phyloP scores from a whole-genome alignment of 495 filamentous ascomycete genomes.

The Pyrenula aspistea region DNA sequence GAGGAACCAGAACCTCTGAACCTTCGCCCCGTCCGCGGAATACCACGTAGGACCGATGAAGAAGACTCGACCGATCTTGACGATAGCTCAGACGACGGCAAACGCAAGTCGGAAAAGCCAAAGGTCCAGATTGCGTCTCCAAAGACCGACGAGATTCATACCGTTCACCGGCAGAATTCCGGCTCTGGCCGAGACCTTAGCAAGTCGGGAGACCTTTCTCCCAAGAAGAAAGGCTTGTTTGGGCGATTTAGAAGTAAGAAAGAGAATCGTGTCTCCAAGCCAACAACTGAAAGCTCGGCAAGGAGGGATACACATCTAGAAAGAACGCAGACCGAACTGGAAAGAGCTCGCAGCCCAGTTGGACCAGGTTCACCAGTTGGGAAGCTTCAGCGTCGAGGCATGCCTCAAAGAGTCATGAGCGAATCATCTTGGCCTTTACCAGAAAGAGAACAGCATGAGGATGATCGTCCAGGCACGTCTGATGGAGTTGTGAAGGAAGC shows the following conservation, averaged over 20 bases:
- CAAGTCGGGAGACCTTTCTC: slow-evolving; percentile 22
- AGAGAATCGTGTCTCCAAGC: slow-evolving; percentile 19
- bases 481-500: slow-evolving; percentile 8
- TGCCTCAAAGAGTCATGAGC: slow-evolving; percentile 16
- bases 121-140: slow-evolving; percentile 4
- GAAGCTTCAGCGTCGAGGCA: slow-evolving; percentile 6
- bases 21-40: slow-evolving; percentile 51
- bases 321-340: slow-evolving; percentile 19
- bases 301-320: slow-evolving; percentile 24
- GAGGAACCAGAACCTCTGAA: slow-evolving; percentile 30
- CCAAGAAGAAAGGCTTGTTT: slow-evolving; percentile 26
- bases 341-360: slow-evolving; percentile 7
- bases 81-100: slow-evolving; percentile 42
- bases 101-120: slow-evolving; percentile 5
- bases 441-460: slow-evolving; percentile 7
- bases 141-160: slow-evolving; percentile 6
- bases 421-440: slow-evolving; percentile 6
- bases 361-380: slow-evolving; percentile 11
- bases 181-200: slow-evolving; percentile 7
- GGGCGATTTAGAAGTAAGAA: slow-evolving; percentile 28
- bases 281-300: slow-evolving; percentile 16
- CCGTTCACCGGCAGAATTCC: slow-evolving; percentile 3
- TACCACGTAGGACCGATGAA: slow-evolving; percentile 43
- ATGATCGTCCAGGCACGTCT: slow-evolving; percentile 2
- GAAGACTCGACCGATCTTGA: slow-evolving; percentile 62